phyloP scores from a whole-genome alignment of 2,329 filamentous ascomycete species.

The Penicillium thymicola region DNA sequence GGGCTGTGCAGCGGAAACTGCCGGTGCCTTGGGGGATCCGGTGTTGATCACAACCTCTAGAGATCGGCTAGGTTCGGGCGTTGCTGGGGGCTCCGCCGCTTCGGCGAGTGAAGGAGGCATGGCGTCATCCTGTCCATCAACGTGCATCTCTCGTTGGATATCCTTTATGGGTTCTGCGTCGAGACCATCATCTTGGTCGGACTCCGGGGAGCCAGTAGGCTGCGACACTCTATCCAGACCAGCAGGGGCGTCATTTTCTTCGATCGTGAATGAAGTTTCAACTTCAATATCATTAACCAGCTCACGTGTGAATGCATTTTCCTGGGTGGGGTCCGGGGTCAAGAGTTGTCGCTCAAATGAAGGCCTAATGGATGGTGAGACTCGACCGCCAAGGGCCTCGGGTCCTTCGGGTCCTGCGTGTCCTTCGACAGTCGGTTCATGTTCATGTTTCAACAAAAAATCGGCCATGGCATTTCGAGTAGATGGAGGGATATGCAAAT shows the following conservation, averaged over 20 bases:
- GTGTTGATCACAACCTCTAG: conserved; percentile 1
- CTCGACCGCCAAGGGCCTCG: not conserved
- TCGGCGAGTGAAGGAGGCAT: not conserved
- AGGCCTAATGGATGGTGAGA: not conserved
- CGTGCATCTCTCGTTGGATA: not conserved
- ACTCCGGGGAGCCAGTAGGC: not conserved
- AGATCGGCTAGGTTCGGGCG: not conserved
- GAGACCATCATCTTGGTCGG: not conserved
- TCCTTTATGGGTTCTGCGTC: not conserved
- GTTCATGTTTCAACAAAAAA: not conserved
- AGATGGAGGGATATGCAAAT: not conserved
- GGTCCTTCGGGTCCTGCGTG: not conserved
- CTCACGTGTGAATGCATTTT: conserved; percentile 1
- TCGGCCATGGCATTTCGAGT: not conserved
- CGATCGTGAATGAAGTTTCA: not conserved
- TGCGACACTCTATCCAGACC: not conserved
- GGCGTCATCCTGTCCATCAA: not conserved
- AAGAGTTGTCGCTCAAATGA: conserved; percentile 13
- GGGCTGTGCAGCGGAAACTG: conserved; percentile 3
- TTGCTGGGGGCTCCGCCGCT: not conserved
- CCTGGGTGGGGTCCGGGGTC: conserved; percentile 26
- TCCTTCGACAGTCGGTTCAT: not conserved
- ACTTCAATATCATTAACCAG: not conserved
- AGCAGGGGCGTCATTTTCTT: not conserved
- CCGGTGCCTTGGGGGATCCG: not conserved